Percentiles rank a stretch among this genome's conserved stretches.
These are phyloP conservation scores for Pseudogymnoascus sp. DNA, from an alignment of 2,329 filamentous ascomycete genomes.

Conservation along the genomic window DNA sequence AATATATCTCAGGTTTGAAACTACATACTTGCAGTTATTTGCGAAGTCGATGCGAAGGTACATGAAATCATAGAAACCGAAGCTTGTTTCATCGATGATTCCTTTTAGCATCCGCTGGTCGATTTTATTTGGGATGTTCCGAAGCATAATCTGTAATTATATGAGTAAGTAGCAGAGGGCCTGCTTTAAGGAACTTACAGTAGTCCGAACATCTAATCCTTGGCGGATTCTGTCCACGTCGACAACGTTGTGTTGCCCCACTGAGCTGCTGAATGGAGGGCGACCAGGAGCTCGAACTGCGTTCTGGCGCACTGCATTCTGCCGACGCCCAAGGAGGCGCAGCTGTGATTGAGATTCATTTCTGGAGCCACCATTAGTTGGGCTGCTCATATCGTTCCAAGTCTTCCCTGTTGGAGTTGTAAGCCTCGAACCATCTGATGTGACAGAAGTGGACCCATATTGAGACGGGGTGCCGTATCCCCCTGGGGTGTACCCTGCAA, in stretches of 20 bases:
- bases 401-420: not conserved
- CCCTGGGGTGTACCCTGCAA: not conserved
- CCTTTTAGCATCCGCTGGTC: conserved; percentile 69
- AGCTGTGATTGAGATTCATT: not conserved
- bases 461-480: not conserved
- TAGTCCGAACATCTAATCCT: conserved; percentile 68
- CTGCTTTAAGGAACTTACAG: conserved; percentile 42
- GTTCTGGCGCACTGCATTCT: conserved; percentile 43
- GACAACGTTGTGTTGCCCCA: conserved; percentile 54
- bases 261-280: conserved; percentile 38
- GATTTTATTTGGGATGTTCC: conserved; percentile 90
- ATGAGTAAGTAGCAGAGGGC: conserved; percentile 12
- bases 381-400: conserved; percentile 4
- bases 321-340: conserved; percentile 18
- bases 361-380: not conserved
- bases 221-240: conserved; percentile 53
- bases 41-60: conserved; percentile 87
- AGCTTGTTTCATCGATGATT: conserved; percentile 71
- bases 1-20: not conserved
- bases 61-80: conserved; percentile 86
- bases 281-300: conserved; percentile 38
- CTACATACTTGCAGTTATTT: conserved; percentile 71
- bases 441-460: not conserved
- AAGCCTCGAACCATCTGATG: not conserved
- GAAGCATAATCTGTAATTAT: conserved; percentile 69